Evolutionary conservation across 2,329 filamentous ascomycete species (phyloP), one percentile per base, ranked within the genome.

Genomic region (Lizonia empirigonia): DNA sequence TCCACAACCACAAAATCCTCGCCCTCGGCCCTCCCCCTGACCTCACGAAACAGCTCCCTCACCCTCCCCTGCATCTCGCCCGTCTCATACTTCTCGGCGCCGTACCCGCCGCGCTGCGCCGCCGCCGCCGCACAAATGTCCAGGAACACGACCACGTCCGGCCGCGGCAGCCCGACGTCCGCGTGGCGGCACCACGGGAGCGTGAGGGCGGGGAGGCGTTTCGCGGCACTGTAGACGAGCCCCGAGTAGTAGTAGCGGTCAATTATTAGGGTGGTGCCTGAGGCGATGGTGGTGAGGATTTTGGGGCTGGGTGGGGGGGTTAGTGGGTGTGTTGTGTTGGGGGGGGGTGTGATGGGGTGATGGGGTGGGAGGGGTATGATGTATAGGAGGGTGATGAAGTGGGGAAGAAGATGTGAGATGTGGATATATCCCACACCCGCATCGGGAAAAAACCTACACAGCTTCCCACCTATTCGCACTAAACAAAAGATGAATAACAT

Each of bases 241-340:
- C 94, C 94, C 16, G 89, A 94, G 78, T 96, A 93, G 71, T 95
- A 96, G 77, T 97, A 99, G 38, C 94, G 86, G 74, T 99, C 94
- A 60, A 93, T 86, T 30, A 99, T 79, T 24, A 99, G 81, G 0
- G 85, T 94, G 16, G 81, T 86, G 7, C 93, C 92, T 1, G 78
- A 72, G 1, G 78, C 75, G 5, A 97, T 77, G 6, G 70, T 68
- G 18, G 63, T 40, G 54, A n/a, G 33, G n/a, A 51, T 51, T 7
- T 20, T 32, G 7, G 66, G 49, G 9, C 73, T 74, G 30, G 13
- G 73, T 27, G n/a, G 5, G 19, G 29, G 1, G 32, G 26, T 54
- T 20, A 46, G 46, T 29, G 24, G 15, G n/a, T n/a, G n/a, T n/a
- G 15, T 7, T 4, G 15, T 37, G 26, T 10, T 6, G 53, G 46